These are phyloP conservation scores for Physcomitrellopsis africana DNA, from an alignment of 225 moss, liverwort and hornwort genomes.

Conservation along the genomic window DNA sequence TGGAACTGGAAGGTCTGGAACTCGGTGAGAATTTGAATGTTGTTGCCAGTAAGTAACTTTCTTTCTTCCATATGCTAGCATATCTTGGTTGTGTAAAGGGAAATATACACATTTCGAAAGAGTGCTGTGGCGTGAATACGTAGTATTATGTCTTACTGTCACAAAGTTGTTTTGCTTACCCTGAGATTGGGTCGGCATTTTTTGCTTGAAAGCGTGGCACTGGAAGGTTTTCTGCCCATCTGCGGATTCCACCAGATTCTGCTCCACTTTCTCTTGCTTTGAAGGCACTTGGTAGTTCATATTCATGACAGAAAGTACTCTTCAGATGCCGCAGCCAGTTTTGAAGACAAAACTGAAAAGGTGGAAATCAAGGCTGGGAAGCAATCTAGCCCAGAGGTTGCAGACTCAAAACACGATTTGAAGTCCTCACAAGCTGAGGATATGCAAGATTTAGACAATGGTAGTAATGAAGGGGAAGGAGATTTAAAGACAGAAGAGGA, in stretches of 20 bases:
- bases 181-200: constrained; percentile 17
- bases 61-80: constrained; percentile 23
- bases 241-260: constrained; percentile 8
- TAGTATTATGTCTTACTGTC: constrained; percentile 1
- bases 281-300: constrained; percentile 16
- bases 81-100: constrained; percentile 9
- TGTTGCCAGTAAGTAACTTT: constrained; percentile 41
- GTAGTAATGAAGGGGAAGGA: constrained; percentile 40
- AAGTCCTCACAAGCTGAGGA: constrained; percentile 51
- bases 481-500: constrained; percentile 49
- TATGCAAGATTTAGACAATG: constrained; percentile 39
- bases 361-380: constrained; percentile 40
- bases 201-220: constrained; percentile 13
- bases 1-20: constrained; percentile 69
- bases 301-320: constrained; percentile 20
- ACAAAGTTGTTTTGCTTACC: constrained; percentile 6
- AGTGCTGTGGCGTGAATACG: constrained; percentile 12
- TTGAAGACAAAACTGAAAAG: constrained; percentile 47
- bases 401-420: constrained; percentile 48
- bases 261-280: constrained; percentile 20
- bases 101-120: constrained; percentile 8
- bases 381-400: constrained; percentile 43
- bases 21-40: constrained; percentile 49
- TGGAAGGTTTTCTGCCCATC: background rate
- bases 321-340: constrained; percentile 55